Base-by-base conservation (phyloP, 441 rosid species). In the Gossypium schwendimanii region DNA sequence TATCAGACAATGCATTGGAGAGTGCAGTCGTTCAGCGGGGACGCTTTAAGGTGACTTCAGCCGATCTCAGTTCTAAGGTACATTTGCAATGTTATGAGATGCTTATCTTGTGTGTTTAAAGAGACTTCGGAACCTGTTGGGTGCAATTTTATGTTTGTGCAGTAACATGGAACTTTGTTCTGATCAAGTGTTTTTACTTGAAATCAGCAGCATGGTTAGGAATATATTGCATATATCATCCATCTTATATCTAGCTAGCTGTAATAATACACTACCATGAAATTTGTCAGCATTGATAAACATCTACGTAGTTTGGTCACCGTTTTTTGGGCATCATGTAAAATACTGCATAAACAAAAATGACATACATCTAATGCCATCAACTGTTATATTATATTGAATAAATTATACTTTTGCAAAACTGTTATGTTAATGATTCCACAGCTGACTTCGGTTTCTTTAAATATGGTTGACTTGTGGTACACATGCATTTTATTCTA, bases 1-100 rank as follows among this genome's bases (percentile, higher is more conserved):
- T 83, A 90, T 91, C 64, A 45, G 98, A 92, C 65, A 95, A 90
- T 81, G 39, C 83, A 36, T 78, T 91, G 63, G 96, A 92, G 73
- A 92, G 92, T 64, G 87, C 95, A 41, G 85, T 91, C 71, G 89
- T 91, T 74, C 91, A 85, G 76, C 80, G 85, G 84, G 97, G 99
- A 69, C 93, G 97, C 52, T 92, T 95, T 85, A 88, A 95, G 84
- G 91, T 93, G 72, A 95, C 95, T 71, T 88, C 96, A 80, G 88
- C 88, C 59, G 97, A 95, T 62, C 84, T 84, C 69, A 88, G 97
- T 80, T 90, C 95, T 47, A 93, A 93, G 99, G 96, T 92, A 86
- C 81, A 44, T 52, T 45, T 77, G 76, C 66, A 75, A 71, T 47
- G 24, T 45, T 12, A 5, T 50, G 60, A 15, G 10, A 68, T 9